Base-by-base conservation (phyloP, 2,329 filamentous ascomycete genomes). In the Talaromyces atroroseus region DNA sequence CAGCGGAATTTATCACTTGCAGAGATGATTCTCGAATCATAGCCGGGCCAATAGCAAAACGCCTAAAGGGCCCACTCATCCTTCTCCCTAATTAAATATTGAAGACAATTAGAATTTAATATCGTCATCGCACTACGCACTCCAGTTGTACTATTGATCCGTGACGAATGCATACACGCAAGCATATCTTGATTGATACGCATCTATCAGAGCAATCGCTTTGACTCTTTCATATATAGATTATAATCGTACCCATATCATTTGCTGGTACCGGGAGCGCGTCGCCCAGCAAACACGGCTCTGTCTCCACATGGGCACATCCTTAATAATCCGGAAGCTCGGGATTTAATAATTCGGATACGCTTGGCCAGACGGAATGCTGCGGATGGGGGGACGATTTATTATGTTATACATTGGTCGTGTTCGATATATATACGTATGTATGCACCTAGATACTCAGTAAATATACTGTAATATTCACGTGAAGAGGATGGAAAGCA, bases 241-340 rank as follows among this genome's bases (percentile, higher is more conserved):
- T n/a, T 40, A 40, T 40, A 40, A n/a, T 16, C 16, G 18, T 18
- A 6, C 16, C 36, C 10, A n/a, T 40, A 40, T 14, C n/a, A 40
- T 40, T 40, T 40, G 36, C 36, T 8, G 36, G 32, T 34, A 29
- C 32, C 12, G 32, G 32, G 32, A 38, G 14, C n/a, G n/a, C n/a
- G n/a, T n/a, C n/a, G n/a, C n/a, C n/a, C n/a, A 38, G 34, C 5
- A 40, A 18, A 40, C 40, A 10, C 20, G 40, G 40, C n/a, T 44
- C 20, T 7, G 40, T 29, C 29, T 38, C 51, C 51, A 53, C 51
- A 36, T 23, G 40, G 51, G 21, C 42, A 24, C 42, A 47, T 53
- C 51, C 51, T 53, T 53, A 47, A 53, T 53, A 18, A 53, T 2
- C 42, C 51, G 51, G 20, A 47, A 38, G 29, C 23, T 24, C 50